Evolutionary conservation across 2,329 filamentous ascomycete genomes (phyloP).

Genomic region (Eurotiales sp.): DNA sequence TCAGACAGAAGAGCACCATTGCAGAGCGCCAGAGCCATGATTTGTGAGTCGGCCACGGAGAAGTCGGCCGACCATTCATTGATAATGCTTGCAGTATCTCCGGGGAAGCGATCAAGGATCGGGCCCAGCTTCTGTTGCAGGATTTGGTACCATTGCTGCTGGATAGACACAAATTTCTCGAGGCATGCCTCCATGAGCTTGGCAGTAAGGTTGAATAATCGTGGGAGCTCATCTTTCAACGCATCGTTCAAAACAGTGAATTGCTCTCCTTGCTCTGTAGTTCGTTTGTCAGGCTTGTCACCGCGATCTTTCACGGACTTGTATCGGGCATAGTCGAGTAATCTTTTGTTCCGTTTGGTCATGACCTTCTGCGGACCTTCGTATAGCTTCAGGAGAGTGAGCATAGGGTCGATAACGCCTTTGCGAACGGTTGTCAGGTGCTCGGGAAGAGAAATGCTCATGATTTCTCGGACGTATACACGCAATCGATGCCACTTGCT

Average conservation of each 20-base stretch:
- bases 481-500: slow-evolving; percentile 94
- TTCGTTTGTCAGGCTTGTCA: slow-evolving; percentile 83
- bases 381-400: slow-evolving; percentile 73
- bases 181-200: slow-evolving; percentile 80
- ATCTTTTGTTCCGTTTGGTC: slow-evolving; percentile 90
- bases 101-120: slow-evolving; percentile 65
- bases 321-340: slow-evolving; percentile 80
- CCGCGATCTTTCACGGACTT: slow-evolving; percentile 73
- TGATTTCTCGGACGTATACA: slow-evolving; percentile 79
- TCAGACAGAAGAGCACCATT: slow-evolving; percentile 65
- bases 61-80: slow-evolving; percentile 76
- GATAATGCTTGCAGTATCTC: slow-evolving; percentile 69
- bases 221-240: slow-evolving; percentile 85
- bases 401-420: slow-evolving; percentile 80
- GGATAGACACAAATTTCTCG: slow-evolving; percentile 77
- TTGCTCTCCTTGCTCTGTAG: slow-evolving; percentile 77
- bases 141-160: slow-evolving; percentile 75
- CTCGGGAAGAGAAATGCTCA: slow-evolving; percentile 75
- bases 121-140: slow-evolving; percentile 79
- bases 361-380: slow-evolving; percentile 83
- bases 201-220: slow-evolving; percentile 75
- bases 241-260: slow-evolving; percentile 91
- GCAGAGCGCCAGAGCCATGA: slow-evolving; percentile 69
- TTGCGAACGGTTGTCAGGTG: slow-evolving; percentile 73
- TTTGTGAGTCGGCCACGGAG: slow-evolving; percentile 67